phyloP scores from a whole-genome alignment of 306 rosid genomes.

The Fragaria ananassa region DNA sequence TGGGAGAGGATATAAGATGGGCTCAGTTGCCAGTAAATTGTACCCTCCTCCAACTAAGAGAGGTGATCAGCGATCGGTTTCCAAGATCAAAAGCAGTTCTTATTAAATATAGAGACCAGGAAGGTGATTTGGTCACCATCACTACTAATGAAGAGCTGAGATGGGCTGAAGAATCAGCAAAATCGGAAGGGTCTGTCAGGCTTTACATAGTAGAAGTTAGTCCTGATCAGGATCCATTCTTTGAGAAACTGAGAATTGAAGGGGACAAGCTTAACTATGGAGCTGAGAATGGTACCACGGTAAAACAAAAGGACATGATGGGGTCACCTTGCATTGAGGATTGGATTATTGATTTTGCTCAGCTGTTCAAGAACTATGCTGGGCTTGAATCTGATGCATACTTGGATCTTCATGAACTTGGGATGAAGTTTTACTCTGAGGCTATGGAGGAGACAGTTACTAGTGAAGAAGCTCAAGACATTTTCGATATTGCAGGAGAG shows the following conservation, averaged over 20 bases:
- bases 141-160: slow-evolving; percentile 73
- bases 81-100: slow-evolving; percentile 63
- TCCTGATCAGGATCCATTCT: slow-evolving; percentile 64
- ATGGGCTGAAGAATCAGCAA: slow-evolving; percentile 64
- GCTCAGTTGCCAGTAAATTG: slow-evolving; percentile 69
- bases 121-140: slow-evolving; percentile 89
- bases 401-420: slow-evolving; percentile 78
- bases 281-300: slow-evolving; percentile 37
- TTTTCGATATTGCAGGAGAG: slow-evolving; percentile 67
- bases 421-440: slow-evolving; percentile 86
- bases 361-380: slow-evolving; percentile 66
- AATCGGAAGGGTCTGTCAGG: slow-evolving; percentile 56
- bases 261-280: slow-evolving; percentile 24
- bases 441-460: slow-evolving; percentile 91
- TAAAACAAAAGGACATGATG: slow-evolving; percentile 42
- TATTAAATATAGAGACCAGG: slow-evolving; percentile 80
- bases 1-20: slow-evolving; percentile 84
- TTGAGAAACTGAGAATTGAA: slow-evolving; percentile 38
- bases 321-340: slow-evolving; percentile 74
- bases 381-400: slow-evolving; percentile 76
- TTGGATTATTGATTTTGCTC: slow-evolving; percentile 80
- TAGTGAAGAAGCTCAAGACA: slow-evolving; percentile 79
- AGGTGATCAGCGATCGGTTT: slow-evolving; percentile 56
- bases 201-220: slow-evolving; percentile 60
- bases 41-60: slow-evolving; percentile 69